Percentiles rank a stretch among this genome's conserved stretches.
phyloP scores from a whole-genome alignment of 192 early-diverging fungal species.

The Phycomyces nitens region DNA sequence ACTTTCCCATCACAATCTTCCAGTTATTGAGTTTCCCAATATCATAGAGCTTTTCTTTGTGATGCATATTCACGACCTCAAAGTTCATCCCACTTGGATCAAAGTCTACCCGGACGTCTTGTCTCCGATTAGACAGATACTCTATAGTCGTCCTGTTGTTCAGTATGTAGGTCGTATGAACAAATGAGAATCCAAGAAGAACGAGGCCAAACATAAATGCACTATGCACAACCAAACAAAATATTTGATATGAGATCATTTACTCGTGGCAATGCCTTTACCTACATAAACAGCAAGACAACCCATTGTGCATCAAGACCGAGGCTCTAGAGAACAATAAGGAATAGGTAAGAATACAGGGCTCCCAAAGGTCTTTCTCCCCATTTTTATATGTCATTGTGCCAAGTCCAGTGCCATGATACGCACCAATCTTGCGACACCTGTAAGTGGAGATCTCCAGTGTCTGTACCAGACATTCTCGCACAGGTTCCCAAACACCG shows the following conservation, averaged over 20 bases:
- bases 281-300: constrained; percentile 11
- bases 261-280: neutral
- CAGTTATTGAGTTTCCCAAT: constrained; percentile 43
- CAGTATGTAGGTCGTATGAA: constrained; percentile 43
- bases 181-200: constrained; percentile 39
- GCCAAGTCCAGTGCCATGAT: neutral
- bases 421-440: neutral
- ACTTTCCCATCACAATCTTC: constrained; percentile 44
- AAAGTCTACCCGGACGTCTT: constrained; percentile 42
- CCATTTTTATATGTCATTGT: neutral
- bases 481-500: neutral
- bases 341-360: neutral
- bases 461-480: neutral
- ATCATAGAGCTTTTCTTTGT: constrained; percentile 40
- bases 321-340: neutral
- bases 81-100: constrained; percentile 29
- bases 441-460: neutral
- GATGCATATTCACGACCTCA: constrained; percentile 34
- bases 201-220: constrained; percentile 44
- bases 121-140: constrained; percentile 29
- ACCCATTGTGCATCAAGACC: constrained; percentile 35
- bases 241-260: neutral
- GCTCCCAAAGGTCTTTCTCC: no score
- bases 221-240: constrained; percentile 19
- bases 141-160: constrained; percentile 50